Evolutionary conservation across 345 rosid genomes (phyloP), one percentile per base, ranked within the genome.

Genomic region (Clarkia xantiana): DNA sequence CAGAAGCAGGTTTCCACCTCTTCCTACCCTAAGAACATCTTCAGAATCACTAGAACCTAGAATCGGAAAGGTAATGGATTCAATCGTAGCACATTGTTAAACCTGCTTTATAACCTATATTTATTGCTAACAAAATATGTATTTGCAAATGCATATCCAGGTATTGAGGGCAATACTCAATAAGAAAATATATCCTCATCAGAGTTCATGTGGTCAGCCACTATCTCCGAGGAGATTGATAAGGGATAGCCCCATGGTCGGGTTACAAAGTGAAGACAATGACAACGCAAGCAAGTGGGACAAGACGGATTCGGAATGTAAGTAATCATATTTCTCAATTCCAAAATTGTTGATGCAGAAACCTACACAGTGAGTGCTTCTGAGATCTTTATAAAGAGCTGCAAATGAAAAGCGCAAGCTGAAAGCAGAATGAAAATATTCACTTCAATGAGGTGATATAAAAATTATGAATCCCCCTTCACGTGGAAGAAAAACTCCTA

Each of bases 261-360:
- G 14, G 18, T 58, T 2, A 64, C 58, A 41, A 47, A 18, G 14
- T 14, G 49, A 42, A n/a, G 61, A 69, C 41, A 71, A 66, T 46
- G 67, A 52, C 1, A 69, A 58, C 2, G 70, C 72, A 55, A 74
- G 66, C 49, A 87, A 74, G 72, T 87, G 94, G 96, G 84, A 71
- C 46, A 87, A 65, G 72, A 81, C 90, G 13, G 94, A 87, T 73
- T 87, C 94, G 18, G 83, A 84, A 69, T 84, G 96, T 81, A 66
- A 72, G 90, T 64, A 47, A 16, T 29, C 4, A 4, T 29, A 29
- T 29, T 29, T 29, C 36, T 29, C 36, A 29, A 29, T 29, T 29
- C 36, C 36, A 29, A 5, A 29, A 29, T 29, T 29, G 36, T 29
- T 29, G 3, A 22, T 22, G 25, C 25, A 29, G 8, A n/a, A n/a